Evolutionary conservation across 2,329 filamentous ascomycete species (phyloP).

Genomic region (Cladosporium sp.): DNA sequence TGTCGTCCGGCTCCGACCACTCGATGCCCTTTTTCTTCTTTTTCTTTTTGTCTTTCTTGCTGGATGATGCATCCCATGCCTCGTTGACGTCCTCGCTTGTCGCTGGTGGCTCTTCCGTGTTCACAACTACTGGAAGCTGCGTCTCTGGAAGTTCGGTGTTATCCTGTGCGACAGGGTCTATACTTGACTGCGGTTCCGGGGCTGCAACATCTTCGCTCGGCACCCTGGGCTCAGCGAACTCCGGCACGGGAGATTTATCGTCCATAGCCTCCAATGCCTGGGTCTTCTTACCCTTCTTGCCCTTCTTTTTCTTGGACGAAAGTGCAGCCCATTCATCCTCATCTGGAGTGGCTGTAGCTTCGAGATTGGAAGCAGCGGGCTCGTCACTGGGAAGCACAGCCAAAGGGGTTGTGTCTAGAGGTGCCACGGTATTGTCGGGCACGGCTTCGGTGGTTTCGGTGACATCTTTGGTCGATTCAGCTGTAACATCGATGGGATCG

Average conservation of each 20-base stretch:
- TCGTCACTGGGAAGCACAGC: neutral
- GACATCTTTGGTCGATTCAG: neutral
- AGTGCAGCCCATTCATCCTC: slow-evolving; percentile 23
- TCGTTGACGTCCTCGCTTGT: neutral
- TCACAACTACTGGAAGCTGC: slow-evolving; percentile 23
- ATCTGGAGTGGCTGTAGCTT: neutral
- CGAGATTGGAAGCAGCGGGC: neutral
- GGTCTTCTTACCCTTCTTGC: slow-evolving; percentile 26
- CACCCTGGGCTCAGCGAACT: neutral
- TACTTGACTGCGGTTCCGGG: neutral
- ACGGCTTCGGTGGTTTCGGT: neutral
- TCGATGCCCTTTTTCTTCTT: slow-evolving; percentile 29
- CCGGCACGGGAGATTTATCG: neutral
- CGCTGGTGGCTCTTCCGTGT: neutral
- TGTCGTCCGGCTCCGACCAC: slow-evolving; percentile 2
- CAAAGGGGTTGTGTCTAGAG: neutral
- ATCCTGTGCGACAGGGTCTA: slow-evolving; percentile 5
- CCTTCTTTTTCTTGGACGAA: slow-evolving; percentile 26
- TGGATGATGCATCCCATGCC: neutral
- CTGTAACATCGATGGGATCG: neutral
- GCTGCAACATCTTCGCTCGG: neutral
- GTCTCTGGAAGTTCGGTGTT: slow-evolving; percentile 21
- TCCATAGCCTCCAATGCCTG: neutral
- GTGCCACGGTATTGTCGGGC: neutral
- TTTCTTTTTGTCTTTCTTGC: slow-evolving; percentile 13